Conservation (phyloP, 495 filamentous ascomycete genomes). For the Hypomontagnella monticulosa region DNA sequence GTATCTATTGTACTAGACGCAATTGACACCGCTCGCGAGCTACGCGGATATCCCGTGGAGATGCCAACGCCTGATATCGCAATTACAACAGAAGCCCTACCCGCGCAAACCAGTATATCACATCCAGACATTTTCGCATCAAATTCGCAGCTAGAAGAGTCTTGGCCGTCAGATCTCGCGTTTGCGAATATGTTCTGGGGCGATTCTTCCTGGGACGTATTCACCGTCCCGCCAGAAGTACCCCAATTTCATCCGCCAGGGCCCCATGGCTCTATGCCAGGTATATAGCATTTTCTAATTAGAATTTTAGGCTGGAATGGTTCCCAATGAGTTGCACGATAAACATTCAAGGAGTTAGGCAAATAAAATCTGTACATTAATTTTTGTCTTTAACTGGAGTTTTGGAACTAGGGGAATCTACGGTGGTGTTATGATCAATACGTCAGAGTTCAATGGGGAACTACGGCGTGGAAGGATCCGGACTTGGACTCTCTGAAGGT, state of each 20-base stretch:
- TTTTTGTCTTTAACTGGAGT: no score
- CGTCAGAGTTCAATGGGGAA: no score
- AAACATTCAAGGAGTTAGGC: no score
- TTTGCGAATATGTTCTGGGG: conserved; percentile 41
- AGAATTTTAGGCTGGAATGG: neutral
- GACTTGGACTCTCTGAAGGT: no score
- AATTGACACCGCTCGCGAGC: conserved; percentile 21
- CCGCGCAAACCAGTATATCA: neutral
- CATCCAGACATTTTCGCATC: conserved; percentile 13
- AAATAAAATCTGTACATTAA: no score
- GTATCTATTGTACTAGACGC: conserved; percentile 38
- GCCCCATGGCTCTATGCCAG: conserved; percentile 14
- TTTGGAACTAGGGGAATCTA: no score
- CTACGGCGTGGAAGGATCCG: no score
- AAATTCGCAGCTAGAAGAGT: conserved; percentile 20
- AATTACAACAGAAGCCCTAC: conserved; percentile 7
- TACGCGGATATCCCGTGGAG: conserved; percentile 30
- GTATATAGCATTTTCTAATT: neutral
- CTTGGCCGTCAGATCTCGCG: conserved; percentile 34
- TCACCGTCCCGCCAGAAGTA: conserved; percentile 13
- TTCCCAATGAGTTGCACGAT: no score
- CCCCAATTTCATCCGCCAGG: conserved; percentile 22
- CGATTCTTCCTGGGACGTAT: conserved; percentile 36
- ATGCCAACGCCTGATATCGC: conserved; percentile 11
- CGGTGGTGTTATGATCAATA: no score